A percentile compares a stretch with the other conserved stretches of the same genome.
These are phyloP conservation scores for Solanum etuberosum DNA, from an alignment of 257 asterid genomes.

Conservation along the genomic window DNA sequence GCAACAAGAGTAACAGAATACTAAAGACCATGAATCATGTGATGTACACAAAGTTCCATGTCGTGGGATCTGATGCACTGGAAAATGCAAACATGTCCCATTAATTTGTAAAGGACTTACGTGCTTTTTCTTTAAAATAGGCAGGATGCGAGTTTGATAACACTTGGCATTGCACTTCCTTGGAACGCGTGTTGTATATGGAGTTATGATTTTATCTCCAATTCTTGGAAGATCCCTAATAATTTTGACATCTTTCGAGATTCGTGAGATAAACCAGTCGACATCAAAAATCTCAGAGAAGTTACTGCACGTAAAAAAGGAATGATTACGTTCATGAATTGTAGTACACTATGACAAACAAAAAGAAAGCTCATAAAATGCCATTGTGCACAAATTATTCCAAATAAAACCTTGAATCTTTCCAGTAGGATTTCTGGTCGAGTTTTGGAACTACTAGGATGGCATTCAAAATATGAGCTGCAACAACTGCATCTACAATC, in stretches of 20 bases:
- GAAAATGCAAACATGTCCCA: not conserved
- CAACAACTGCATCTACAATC: slow-evolving; percentile 80
- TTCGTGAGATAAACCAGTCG: slow-evolving; percentile 37
- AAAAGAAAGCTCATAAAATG: not conserved
- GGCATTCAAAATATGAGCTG: slow-evolving; percentile 67
- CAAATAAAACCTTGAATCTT: slow-evolving; percentile 46
- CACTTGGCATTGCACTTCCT: slow-evolving; percentile 53
- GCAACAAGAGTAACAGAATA: not conserved
- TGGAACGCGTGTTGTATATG: slow-evolving; percentile 40
- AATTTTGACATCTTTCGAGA: slow-evolving; percentile 42
- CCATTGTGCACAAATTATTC: not conserved
- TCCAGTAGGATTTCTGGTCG: slow-evolving; percentile 77
- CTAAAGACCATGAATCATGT: not conserved
- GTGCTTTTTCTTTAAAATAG: slow-evolving; percentile 39
- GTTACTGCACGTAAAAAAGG: slow-evolving; percentile 36
- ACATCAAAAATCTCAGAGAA: slow-evolving; percentile 69
- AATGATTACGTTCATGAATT: not conserved
- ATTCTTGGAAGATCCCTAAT: slow-evolving; percentile 36
- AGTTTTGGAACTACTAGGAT: slow-evolving; percentile 59
- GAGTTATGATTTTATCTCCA: slow-evolving; percentile 28
- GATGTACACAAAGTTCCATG: not conserved
- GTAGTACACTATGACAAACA: not conserved
- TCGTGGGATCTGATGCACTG: not conserved
- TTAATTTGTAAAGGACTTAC: slow-evolving; percentile 23
- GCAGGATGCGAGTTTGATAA: slow-evolving; percentile 52